A percentile compares a stretch with the other conserved stretches of the same genome.
Conservation (phyloP, 139 green algal genomes). For the Picochlorum sp. region DNA sequence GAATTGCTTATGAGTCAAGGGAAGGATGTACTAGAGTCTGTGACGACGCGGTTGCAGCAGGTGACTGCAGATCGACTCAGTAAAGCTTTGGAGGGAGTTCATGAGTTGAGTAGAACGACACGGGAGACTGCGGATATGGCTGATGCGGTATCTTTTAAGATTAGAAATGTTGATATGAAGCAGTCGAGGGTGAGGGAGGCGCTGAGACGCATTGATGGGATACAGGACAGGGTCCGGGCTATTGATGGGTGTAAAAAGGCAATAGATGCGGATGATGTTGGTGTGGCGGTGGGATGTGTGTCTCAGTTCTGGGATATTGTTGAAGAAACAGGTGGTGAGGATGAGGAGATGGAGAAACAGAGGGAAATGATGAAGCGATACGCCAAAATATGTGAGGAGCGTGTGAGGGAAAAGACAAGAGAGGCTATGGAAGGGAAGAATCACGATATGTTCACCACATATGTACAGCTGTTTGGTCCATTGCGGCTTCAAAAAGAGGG, state of each 20-base stretch:
- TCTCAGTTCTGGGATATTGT: conserved; percentile 71
- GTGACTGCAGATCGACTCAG: conserved; percentile 69
- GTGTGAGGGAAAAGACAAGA: conserved; percentile 55
- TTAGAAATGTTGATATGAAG: conserved; percentile 67
- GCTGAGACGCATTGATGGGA: conserved; percentile 50
- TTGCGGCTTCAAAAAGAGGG: conserved; percentile 68
- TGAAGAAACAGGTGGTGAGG: conserved; percentile 21
- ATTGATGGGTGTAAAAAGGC: conserved; percentile 60
- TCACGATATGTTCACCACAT: conserved; percentile 61
- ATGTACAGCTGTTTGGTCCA: conserved; percentile 63
- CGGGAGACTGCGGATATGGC: conserved; percentile 58
- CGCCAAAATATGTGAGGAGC: conserved; percentile 41
- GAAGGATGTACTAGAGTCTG: conserved; percentile 39
- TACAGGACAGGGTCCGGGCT: conserved; percentile 67
- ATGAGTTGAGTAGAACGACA: conserved; percentile 59
- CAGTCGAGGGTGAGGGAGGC: conserved; percentile 56
- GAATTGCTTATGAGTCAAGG: conserved; percentile 35
- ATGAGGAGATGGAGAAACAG: conserved; percentile 10
- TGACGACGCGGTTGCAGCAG: conserved; percentile 46
- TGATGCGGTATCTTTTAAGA: conserved; percentile 75
- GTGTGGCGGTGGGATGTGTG: conserved; percentile 71
- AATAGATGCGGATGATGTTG: conserved; percentile 70
- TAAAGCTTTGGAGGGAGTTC: conserved; percentile 54
- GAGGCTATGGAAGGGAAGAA: conserved; percentile 34
- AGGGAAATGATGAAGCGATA: conserved; percentile 10